Conservation (phyloP, 2,329 filamentous ascomycete genomes). For the Fusarium sp. region DNA sequence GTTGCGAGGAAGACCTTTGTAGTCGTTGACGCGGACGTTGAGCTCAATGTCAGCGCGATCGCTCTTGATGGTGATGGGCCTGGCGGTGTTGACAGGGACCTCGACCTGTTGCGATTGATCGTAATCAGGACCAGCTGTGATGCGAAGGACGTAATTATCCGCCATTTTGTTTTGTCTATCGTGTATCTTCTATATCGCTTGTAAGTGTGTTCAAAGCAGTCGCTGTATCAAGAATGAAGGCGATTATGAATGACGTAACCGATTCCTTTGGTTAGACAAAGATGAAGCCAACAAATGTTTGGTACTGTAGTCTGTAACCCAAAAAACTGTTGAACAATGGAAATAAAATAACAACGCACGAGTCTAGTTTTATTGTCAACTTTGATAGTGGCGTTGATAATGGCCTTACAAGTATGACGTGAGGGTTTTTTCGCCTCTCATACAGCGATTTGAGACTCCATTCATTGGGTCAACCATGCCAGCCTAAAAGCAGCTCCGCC, state of each 20-base stretch:
- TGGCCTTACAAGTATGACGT: slow-evolving; percentile 36
- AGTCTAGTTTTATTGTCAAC: neutral
- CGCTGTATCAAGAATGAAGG: neutral
- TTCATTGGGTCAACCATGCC: slow-evolving; percentile 25
- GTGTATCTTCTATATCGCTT: neutral
- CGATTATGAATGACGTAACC: slow-evolving; percentile 26
- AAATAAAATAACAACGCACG: neutral
- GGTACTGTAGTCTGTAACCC: too few relatives aligned
- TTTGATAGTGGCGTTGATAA: slow-evolving; percentile 9
- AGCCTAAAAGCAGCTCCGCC: slow-evolving; percentile 9
- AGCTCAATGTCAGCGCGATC: slow-evolving; percentile 73
- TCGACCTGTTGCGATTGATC: slow-evolving; percentile 75
- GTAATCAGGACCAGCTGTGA: slow-evolving; percentile 84
- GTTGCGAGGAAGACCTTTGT: slow-evolving; percentile 73
- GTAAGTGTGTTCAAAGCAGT: neutral
- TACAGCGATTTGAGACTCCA: neutral
- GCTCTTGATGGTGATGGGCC: slow-evolving; percentile 70
- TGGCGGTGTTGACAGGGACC: slow-evolving; percentile 78
- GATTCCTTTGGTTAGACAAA: neutral
- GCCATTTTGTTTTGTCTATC: slow-evolving; percentile 56
- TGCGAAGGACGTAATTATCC: slow-evolving; percentile 80
- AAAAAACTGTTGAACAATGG: neutral
- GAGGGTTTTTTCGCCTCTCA: slow-evolving; percentile 19
- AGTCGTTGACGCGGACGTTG: slow-evolving; percentile 76
- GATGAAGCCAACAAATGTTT: neutral